Base-by-base conservation (phyloP, 2,329 filamentous ascomycete species). In the Cladosporium cucumerinum region DNA sequence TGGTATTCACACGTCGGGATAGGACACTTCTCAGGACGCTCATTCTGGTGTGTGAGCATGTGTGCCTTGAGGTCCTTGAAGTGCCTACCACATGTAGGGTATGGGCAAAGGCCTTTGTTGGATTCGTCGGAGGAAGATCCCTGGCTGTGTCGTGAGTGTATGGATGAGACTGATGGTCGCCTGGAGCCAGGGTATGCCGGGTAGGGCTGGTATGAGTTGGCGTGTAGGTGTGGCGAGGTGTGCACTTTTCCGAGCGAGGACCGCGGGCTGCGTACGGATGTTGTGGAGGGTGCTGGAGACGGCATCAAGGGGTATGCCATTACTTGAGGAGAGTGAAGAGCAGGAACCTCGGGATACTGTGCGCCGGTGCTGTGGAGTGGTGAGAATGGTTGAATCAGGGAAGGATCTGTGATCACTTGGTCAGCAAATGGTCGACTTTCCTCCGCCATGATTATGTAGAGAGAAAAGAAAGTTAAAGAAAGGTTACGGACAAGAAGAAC, bases 41-140 rank as follows among this genome's bases (percentile, higher is more conserved):
- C 92, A 65, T 87, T 90, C 78, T 95, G 91, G 77, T 97, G 93
- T 0, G 93, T 97, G 75, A 97, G 86, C 90, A 96, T 94, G 78
- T 97, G 93, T 10, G 93, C 93, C 79, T 94, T 94, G 69, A 96
- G 81, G 74, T 97, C 93, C 80, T 96, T 96, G 85, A 96, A 96
- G 65, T 89, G 84, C 72, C 90, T 88, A 68, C 92, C 92, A 72
- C 93, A 97, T 65, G 94, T 92, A 7, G 90, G 87, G 73, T 93
- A 88, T 0, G 91, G 90, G 81, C 92, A 96, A 67, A 90, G 84
- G 36, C 85, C 85, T 73, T 89, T 89, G 73, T 89, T 89, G 70
- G 84, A 74, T 46, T 76, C 75, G 18, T 76, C 74, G 10, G 74
- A 75, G 18, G 73, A 73, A 14, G 75, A 77, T 32, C 65, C 78